Evolutionary conservation across 805 yeast genomes (phyloP), one percentile per base, ranked within the genome.

Genomic region (Danielozyma ontarioensis): DNA sequence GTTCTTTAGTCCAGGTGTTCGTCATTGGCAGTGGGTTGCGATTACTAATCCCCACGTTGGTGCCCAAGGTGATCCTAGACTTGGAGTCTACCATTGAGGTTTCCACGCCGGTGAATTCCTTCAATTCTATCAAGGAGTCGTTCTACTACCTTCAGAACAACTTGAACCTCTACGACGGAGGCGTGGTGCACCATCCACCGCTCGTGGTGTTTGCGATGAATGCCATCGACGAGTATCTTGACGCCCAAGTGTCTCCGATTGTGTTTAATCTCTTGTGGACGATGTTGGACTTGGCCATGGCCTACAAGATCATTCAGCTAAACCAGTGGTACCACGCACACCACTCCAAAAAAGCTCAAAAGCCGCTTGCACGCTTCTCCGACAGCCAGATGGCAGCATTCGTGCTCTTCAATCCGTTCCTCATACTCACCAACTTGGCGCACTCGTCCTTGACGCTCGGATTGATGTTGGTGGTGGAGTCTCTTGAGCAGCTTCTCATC

Each of bases 121-220:
- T 70, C 57, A 70, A 76, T 35, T 62, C 70, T 26, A 57, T 65
- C 28, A 53, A 49, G 36, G 70, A 61, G 34, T 63, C 67, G 4
- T 46, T 45, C 38, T 47, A 37, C 41, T 44, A 42, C 28, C 58
- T 76, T 35, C 53, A 65, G 3, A 72, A 78, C 45, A 69, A 68
- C 14, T 64, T 83, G 32, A 70, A 78, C 29, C 77, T 87, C 6
- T 90, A 87, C 49, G 76, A 76, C 40, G 96, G 97, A 7, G 94
- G 94, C 16, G 78, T 88, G 13, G 81, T 82, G 23, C 90, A 87
- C 56, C 95, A 87, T 46, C 78, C 95, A 3, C 96, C 96, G 3
- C 51, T 88, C 13, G 48, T 90, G 15, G 69, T 86, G 23, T 19
- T 19, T 19, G 27, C 39, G 24, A 67, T 81, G 50, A 62, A 70